Base-by-base conservation (phyloP, 257 asterid species). In the Osmanthus fragrans region DNA sequence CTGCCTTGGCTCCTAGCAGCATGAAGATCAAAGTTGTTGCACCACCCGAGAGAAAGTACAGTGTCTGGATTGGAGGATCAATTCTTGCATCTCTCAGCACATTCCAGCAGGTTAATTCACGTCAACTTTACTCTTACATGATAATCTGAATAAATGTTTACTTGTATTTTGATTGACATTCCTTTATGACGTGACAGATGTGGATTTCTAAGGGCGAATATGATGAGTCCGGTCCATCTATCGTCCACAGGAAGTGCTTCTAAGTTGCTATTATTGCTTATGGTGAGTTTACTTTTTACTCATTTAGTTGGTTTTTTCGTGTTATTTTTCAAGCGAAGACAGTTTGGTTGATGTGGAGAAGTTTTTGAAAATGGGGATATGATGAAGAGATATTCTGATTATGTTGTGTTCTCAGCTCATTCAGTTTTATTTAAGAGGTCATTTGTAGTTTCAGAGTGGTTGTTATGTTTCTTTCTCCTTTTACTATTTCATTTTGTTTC, bases 51-150 rank as follows among this genome's bases (percentile, higher is more conserved):
- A 80, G 84, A 30, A 80, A 80, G 37, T 80, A 80, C 77, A 81
- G 84, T 65, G 84, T 81, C 23, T 81, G 84, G 84, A 81, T 81
- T 21, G 81, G 81, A 49, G 85, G 85, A 29, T 81, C 85, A 34
- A 81, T 81, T 45, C 85, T 81, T 73, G 85, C 85, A 30, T 81
- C 85, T 10, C 82, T 81, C 27, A 82, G 85, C 74, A 82, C 85
- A 56, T 82, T 82, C 82, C 85, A 82, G 56, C 85, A 78, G 82
- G 85, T 82, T 13, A 33, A 4, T 64, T 80, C 70, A 21, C 1
- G 9, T 56, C 21, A 56, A 56, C 66, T 19, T 19, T 19, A 54
- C 12, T 8, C 66, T 56, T 19, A 6, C 29, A 19, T 2, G 66
- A n/a, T n/a, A 21, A 19, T 18, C 32, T 1, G 11, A 27, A 34